Evolutionary conservation across 2,329 filamentous ascomycete species (phyloP), one percentile per base, ranked within the genome.

Genomic region (Onygenales sp.): DNA sequence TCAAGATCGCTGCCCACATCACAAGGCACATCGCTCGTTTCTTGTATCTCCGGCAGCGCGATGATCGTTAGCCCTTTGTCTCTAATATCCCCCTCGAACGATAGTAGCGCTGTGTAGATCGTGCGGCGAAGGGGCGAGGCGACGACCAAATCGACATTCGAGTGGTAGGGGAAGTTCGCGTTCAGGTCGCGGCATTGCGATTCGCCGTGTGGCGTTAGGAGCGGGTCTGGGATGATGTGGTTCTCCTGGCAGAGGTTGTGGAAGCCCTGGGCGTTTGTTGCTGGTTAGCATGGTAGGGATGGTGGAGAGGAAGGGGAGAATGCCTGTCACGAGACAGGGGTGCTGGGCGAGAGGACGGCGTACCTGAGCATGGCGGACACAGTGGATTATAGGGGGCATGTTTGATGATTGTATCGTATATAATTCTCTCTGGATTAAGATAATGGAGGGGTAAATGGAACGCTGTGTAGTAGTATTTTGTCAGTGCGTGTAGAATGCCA

Each of bases 51-150:
- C 0, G 88, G 88, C 10, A 93, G 72, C 1, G 84, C 83, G 31
- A 86, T 70, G 50, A 94, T 66, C 43, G 73, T 77, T 52, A 78
- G 65, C 3, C 73, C 71, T 11, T 67, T 67, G 52, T 71, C 61
- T 21, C 74, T 62, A 50, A 81, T 75, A 0, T 73, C 75, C 0
- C 80, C 74, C 14, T 77, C 78, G 67, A 95, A 94, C 45, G 81
- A 79, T 52, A 82, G 72, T 33, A 89, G 76, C 36, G 86, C 84
- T 2, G 90, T 95, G 70, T 88, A 82, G 45, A 95, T 76, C 2
- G 90, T 94, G 57, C 90, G 83, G 49, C 85, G 84, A 59, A 95
- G 78, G 5, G 90, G 89, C 1, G 88, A 93, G 40, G 88, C 83
- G 21, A 90, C 78, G 10, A 95, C 77, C 60, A 86, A 77, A 4